phyloP scores from a whole-genome alignment of 1,284 basidiomycete species.

The Irpex lacteus region DNA sequence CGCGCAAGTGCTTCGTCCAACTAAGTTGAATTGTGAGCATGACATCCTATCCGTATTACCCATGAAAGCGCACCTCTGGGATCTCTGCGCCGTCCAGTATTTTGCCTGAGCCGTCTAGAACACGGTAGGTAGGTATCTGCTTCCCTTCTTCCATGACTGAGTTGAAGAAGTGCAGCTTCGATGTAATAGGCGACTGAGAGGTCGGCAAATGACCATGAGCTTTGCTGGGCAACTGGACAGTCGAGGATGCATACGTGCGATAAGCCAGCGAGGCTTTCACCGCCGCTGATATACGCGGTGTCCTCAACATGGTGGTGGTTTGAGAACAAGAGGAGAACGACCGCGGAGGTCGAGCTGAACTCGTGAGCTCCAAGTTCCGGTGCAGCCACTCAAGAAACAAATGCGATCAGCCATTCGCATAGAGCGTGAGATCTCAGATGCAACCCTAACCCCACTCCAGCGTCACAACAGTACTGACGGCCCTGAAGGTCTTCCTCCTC shows the following conservation, averaged over 20 bases:
- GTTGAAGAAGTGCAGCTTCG: conserved; percentile 75
- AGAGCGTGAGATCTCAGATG: background rate
- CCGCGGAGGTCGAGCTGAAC: background rate
- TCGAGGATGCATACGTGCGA: conserved; percentile 23
- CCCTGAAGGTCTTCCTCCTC: background rate
- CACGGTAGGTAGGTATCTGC: conserved; percentile 78
- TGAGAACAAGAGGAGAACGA: conserved; percentile 12
- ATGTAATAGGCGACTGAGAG: conserved; percentile 62
- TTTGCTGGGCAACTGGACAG: conserved; percentile 23
- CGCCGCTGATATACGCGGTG: conserved; percentile 17
- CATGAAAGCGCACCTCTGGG: conserved; percentile 54
- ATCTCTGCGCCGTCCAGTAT: conserved; percentile 69
- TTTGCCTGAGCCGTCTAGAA: conserved; percentile 76
- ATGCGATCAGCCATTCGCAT: background rate
- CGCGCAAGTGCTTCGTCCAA: conserved; percentile 72
- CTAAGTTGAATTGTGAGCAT: conserved; percentile 34
- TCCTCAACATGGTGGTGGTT: conserved; percentile 21
- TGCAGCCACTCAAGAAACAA: background rate
- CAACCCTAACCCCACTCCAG: background rate
- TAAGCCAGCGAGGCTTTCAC: conserved; percentile 12
- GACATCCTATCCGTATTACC: background rate
- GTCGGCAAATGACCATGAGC: conserved; percentile 52
- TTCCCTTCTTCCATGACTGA: conserved; percentile 57
- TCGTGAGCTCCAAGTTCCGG: conserved; percentile 4
- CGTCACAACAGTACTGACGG: background rate